Percentiles rank a stretch among this genome's conserved stretches.
Conservation (phyloP, 2,329 filamentous ascomycete genomes). For the Aspergillus sp. region DNA sequence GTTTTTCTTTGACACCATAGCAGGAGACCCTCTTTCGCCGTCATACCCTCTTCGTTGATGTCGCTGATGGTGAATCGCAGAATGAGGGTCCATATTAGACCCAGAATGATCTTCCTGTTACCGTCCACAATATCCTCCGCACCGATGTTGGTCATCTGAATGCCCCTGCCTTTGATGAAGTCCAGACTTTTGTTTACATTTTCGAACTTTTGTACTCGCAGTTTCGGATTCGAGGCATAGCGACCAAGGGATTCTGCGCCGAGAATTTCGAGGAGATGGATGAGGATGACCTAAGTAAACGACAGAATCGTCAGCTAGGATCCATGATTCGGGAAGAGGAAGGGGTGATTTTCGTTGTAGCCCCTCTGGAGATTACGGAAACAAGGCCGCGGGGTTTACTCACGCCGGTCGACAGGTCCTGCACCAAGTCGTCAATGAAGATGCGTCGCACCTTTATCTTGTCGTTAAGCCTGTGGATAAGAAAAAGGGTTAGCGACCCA, state of each 20-base stretch:
- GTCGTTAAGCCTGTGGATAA: conserved; percentile 75
- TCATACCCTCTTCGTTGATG: conserved; percentile 97
- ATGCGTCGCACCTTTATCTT: conserved; percentile 79
- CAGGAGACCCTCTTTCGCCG: conserved; percentile 90
- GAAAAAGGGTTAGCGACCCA: background rate
- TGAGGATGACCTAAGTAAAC: conserved; percentile 74
- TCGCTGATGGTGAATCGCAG: conserved; percentile 97
- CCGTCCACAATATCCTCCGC: conserved; percentile 98
- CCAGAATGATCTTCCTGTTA: conserved; percentile 95
- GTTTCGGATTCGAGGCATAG: conserved; percentile 93
- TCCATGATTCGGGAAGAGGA: background rate
- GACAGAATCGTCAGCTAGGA: background rate
- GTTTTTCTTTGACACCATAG: conserved; percentile 99
- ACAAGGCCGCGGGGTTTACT: conserved; percentile 39
- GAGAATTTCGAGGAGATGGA: conserved; percentile 95
- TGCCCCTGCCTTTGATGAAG: conserved; percentile 85
- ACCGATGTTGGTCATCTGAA: conserved; percentile 98
- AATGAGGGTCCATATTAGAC: conserved; percentile 98
- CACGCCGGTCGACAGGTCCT: conserved; percentile 91
- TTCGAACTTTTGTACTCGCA: conserved; percentile 95
- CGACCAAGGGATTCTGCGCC: conserved; percentile 91
- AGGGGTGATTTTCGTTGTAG: background rate
- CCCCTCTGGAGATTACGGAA: background rate
- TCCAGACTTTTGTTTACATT: conserved; percentile 96
- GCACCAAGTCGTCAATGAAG: conserved; percentile 81